Evolutionary conservation across 78 protist species (phyloP).

Genomic region (Dictyostelium brefeldianum): DNA sequence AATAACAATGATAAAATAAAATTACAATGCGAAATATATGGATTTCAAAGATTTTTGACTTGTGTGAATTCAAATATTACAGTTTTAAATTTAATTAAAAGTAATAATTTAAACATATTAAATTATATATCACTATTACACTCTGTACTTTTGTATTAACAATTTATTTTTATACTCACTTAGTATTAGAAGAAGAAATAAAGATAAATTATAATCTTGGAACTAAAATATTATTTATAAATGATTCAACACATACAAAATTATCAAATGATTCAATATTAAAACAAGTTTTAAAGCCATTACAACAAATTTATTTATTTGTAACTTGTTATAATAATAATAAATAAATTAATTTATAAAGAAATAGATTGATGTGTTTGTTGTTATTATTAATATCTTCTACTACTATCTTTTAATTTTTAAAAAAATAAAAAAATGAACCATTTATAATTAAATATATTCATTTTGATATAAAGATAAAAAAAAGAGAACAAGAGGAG

Average conservation of each 20-base stretch:
- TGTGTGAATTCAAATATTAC: not conserved
- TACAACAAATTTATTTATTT: constrained; percentile 5
- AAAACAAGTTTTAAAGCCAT: not conserved
- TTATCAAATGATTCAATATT: not conserved
- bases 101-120: no score
- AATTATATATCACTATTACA: no score
- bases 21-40: not conserved
- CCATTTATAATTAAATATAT: no score
- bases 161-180: no score
- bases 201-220: not conserved
- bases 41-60: not conserved
- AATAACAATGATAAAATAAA: not conserved
- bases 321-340: not conserved
- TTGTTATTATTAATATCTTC: no score
- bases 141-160: no score
- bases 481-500: not conserved
- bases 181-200: constrained; percentile 7
- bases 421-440: no score
- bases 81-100: no score
- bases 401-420: no score
- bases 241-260: not conserved
- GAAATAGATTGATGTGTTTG: not conserved
- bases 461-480: no score
- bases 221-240: not conserved
- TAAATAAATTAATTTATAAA: not conserved